phyloP scores from a whole-genome alignment of 805 yeast genomes.

The Yarrowia keelungensis region DNA sequence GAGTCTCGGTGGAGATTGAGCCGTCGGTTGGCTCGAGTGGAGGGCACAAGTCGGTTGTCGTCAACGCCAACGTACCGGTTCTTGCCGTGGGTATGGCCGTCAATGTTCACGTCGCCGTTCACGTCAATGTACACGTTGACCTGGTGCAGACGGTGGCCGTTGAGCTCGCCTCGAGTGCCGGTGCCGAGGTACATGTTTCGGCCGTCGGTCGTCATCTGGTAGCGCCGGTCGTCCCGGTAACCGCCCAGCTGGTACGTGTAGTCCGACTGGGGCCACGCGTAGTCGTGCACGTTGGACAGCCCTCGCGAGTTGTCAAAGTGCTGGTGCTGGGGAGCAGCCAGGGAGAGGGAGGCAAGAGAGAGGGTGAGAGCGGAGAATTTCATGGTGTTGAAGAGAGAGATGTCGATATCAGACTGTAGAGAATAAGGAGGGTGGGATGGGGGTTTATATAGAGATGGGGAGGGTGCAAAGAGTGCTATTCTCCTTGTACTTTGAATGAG shows the following conservation, averaged over 20 bases:
- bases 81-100: neutral
- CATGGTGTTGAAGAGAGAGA: neutral
- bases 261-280: conserved; percentile 20
- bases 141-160: conserved; percentile 10
- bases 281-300: conserved; percentile 10
- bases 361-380: conserved; percentile 10
- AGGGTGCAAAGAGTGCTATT: no score
- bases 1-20: conserved; percentile 4
- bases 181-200: conserved; percentile 10
- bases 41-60: conserved; percentile 11
- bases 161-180: neutral
- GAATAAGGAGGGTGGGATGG: neutral
- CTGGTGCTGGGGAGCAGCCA: conserved; percentile 23
- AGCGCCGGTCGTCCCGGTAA: conserved; percentile 6
- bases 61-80: conserved; percentile 4
- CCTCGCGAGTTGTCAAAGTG: conserved; percentile 12
- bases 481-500: no score
- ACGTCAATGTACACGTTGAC: conserved; percentile 18
- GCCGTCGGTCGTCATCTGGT: conserved; percentile 19
- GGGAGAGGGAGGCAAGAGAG: conserved; percentile 5
- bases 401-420: neutral
- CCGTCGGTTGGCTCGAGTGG: neutral
- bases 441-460: neutral
- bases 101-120: conserved; percentile 22
- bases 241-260: conserved; percentile 21